phyloP scores from a whole-genome alignment of 495 filamentous ascomycete genomes.

The Xylaria venustula region DNA sequence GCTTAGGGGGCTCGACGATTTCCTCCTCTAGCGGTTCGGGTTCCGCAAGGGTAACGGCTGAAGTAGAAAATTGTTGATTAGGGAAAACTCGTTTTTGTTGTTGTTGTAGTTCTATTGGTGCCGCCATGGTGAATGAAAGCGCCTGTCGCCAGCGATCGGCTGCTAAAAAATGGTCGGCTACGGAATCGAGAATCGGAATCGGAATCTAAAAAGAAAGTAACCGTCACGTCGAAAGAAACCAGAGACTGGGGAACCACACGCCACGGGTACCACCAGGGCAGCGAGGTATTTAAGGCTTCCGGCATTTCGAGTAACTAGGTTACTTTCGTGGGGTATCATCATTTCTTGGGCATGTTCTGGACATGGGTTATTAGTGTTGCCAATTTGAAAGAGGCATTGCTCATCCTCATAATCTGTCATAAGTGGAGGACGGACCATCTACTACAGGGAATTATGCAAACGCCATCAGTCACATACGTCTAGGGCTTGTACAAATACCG shows the following conservation, averaged over 20 bases:
- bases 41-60: conserved; percentile 5
- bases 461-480: background rate
- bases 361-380: conserved; percentile 12
- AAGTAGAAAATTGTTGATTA: conserved; percentile 10
- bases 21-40: conserved; percentile 4
- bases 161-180: conserved; percentile 7
- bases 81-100: conserved; percentile 3
- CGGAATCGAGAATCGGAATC: conserved; percentile 4
- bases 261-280: background rate
- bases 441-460: conserved; percentile 1
- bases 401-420: conserved; percentile 13
- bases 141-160: conserved; percentile 15
- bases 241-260: background rate
- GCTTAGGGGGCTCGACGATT: conserved; percentile 1
- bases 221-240: conserved; percentile 6
- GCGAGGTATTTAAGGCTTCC: conserved; percentile 11
- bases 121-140: conserved; percentile 12
- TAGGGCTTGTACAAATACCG: background rate
- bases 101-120: background rate
- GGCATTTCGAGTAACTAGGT: background rate
- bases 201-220: conserved; percentile 13
- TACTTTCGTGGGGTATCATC: conserved; percentile 3
- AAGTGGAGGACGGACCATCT: conserved; percentile 1
- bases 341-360: conserved; percentile 1
- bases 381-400: conserved; percentile 15